A percentile compares a stretch with the other conserved stretches of the same genome.
Conservation (phyloP, 116 monocot genomes). For the Zostera marina region DNA sequence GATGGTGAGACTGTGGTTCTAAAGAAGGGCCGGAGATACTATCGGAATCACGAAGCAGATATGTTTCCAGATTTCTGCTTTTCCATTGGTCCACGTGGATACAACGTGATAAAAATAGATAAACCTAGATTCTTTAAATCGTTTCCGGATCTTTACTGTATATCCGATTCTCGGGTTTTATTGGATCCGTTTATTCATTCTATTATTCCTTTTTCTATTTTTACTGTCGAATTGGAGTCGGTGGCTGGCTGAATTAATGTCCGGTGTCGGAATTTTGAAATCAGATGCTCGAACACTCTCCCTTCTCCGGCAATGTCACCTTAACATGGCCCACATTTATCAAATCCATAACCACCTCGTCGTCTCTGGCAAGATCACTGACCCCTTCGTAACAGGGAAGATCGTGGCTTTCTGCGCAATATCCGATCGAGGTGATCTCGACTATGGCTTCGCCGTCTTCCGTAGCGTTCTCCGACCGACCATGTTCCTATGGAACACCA, state of each 20-base stretch:
- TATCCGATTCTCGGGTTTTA: too few species aligned
- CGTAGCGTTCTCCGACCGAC: slow-evolving; percentile 12
- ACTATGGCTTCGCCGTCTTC: slow-evolving; percentile 19
- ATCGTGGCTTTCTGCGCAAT: slow-evolving; percentile 24
- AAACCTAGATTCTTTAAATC: too few species aligned
- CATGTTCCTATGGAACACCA: slow-evolving; percentile 31
- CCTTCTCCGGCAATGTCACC: slow-evolving; percentile 20
- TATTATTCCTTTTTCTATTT: too few species aligned
- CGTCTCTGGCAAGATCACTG: slow-evolving; percentile 30
- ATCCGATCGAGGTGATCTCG: slow-evolving; percentile 15
- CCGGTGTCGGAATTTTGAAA: slow-evolving; percentile 6
- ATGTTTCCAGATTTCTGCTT: background rate
- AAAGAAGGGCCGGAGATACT: background rate
- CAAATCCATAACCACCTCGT: slow-evolving; percentile 37
- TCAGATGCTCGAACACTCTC: slow-evolving; percentile 18
- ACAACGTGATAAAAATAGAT: background rate
- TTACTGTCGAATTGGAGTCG: too few species aligned
- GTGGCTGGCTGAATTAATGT: too few species aligned
- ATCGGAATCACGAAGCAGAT: background rate
- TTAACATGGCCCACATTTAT: slow-evolving; percentile 9
- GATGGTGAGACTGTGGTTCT: background rate
- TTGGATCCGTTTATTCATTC: too few species aligned
- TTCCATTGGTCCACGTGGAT: background rate
- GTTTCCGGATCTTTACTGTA: too few species aligned
- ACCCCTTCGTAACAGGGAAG: slow-evolving; percentile 27